phyloP scores from a whole-genome alignment of 1,284 basidiomycete species.

The Acaromyces ingoldii region DNA sequence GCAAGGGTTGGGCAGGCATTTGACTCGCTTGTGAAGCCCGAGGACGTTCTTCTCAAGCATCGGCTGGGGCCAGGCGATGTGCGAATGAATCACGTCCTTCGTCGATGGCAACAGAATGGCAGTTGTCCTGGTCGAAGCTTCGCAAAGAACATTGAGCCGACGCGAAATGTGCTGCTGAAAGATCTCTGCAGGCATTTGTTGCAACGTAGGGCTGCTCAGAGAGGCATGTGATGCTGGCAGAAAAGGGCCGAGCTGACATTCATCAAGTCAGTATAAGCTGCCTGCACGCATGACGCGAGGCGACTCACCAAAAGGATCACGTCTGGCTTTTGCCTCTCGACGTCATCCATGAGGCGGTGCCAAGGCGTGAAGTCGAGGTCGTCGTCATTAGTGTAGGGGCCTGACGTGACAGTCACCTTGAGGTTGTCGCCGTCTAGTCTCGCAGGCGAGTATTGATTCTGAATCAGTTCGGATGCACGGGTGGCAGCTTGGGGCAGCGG shows the following conservation, averaged over 20 bases:
- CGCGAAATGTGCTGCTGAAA: constrained; percentile 67
- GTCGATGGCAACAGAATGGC: constrained; percentile 76
- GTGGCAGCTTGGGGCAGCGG: constrained; percentile 36
- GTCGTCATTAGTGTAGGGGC: constrained; percentile 28
- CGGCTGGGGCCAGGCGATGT: constrained; percentile 82
- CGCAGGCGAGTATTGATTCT: constrained; percentile 16
- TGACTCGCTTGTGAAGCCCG: constrained; percentile 59
- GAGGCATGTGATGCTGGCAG: constrained; percentile 70
- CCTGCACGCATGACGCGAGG: not conserved
- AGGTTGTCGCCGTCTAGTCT: constrained; percentile 19
- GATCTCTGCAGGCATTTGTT: constrained; percentile 63
- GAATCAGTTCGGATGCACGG: constrained; percentile 18
- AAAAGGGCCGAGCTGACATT: constrained; percentile 69
- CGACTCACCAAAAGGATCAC: constrained; percentile 77
- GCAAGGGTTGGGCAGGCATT: constrained; percentile 78
- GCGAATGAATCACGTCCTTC: constrained; percentile 71
- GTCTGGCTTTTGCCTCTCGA: constrained; percentile 62
- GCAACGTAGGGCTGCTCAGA: constrained; percentile 68
- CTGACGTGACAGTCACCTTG: constrained; percentile 26
- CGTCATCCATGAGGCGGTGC: constrained; percentile 36
- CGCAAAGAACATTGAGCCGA: constrained; percentile 62
- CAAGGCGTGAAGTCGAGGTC: constrained; percentile 39
- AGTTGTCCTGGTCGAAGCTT: constrained; percentile 63
- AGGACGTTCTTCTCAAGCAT: constrained; percentile 59
- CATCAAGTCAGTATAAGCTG: no score